phyloP scores from a whole-genome alignment of 192 early-diverging fungal species.

The Mortierella claussenii region DNA sequence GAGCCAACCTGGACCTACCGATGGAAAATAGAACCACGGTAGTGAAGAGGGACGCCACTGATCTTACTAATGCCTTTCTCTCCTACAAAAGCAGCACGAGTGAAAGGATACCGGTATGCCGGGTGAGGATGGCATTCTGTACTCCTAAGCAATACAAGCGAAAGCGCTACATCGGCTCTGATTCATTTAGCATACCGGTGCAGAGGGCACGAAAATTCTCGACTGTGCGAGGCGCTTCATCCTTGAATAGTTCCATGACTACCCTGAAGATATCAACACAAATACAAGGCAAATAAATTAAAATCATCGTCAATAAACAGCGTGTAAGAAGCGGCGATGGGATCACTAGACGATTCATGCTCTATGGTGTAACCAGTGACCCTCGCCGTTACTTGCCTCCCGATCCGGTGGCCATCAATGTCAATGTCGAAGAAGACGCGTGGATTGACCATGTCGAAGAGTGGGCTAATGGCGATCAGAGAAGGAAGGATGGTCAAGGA shows the following conservation, averaged over 20 bases:
- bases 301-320: no score
- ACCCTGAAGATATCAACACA: slow-evolving; percentile 17
- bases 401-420: slow-evolving; percentile 65
- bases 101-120: no score
- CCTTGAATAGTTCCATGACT: slow-evolving; percentile 53
- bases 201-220: slow-evolving; percentile 90
- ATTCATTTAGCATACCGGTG: slow-evolving; percentile 85
- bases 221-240: slow-evolving; percentile 65
- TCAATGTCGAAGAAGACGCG: slow-evolving; percentile 71
- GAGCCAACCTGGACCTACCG: no score
- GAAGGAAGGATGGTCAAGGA: neutral
- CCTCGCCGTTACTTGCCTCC: slow-evolving; percentile 34
- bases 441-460: slow-evolving; percentile 56
- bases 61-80: slow-evolving; percentile 72
- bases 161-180: no score
- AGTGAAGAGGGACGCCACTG: slow-evolving; percentile 79
- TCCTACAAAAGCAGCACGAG: no score
- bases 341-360: no score
- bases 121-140: no score
- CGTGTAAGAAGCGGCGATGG: no score
- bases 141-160: no score
- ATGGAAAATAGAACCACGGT: slow-evolving; percentile 83
- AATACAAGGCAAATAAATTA: no score
- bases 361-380: no score
- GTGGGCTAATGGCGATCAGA: neutral